A percentile compares a stretch with the other conserved stretches of the same genome.
These are phyloP conservation scores for Calophaca sinica DNA, from an alignment of 306 rosid species.

Conservation along the genomic window DNA sequence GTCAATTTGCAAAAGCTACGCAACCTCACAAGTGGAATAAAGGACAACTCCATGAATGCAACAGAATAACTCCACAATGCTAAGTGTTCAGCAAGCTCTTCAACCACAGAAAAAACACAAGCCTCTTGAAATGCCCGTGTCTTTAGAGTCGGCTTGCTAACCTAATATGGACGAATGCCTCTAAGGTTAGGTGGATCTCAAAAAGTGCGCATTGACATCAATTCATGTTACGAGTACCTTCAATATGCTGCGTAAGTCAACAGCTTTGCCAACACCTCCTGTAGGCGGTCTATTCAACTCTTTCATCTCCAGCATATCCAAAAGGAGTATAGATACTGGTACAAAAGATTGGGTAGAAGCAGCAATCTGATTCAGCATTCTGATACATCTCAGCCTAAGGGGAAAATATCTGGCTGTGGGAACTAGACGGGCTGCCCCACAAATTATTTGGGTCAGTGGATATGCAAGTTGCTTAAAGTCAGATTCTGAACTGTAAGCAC, in stretches of 20 bases:
- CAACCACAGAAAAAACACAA: constrained; percentile 84
- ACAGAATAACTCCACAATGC: constrained; percentile 92
- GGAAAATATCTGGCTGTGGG: constrained; percentile 92
- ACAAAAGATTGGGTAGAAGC: constrained; percentile 70
- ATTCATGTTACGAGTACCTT: constrained; percentile 61
- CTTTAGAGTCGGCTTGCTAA: constrained; percentile 84
- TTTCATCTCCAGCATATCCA: constrained; percentile 97
- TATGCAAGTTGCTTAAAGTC: constrained; percentile 90
- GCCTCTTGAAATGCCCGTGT: constrained; percentile 98
- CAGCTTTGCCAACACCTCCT: constrained; percentile 89
- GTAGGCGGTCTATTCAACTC: constrained; percentile 84
- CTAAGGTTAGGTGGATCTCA: constrained; percentile 29
- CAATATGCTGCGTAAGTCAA: constrained; percentile 77
- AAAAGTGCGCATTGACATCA: constrained; percentile 23
- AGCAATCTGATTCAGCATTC: constrained; percentile 84
- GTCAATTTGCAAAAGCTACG: constrained; percentile 83
- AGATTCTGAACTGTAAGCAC: constrained; percentile 74
- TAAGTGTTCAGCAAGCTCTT: constrained; percentile 91
- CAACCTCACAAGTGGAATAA: constrained; percentile 79
- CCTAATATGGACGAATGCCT: constrained; percentile 57
- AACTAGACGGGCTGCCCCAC: constrained; percentile 88
- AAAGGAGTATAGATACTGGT: constrained; percentile 87
- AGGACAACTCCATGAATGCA: constrained; percentile 85
- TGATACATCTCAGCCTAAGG: constrained; percentile 81
- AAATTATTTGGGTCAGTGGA: constrained; percentile 86